Evolutionary conservation across 148 eudicot genomes (phyloP).

Genomic region (Dianthus caryophyllus): DNA sequence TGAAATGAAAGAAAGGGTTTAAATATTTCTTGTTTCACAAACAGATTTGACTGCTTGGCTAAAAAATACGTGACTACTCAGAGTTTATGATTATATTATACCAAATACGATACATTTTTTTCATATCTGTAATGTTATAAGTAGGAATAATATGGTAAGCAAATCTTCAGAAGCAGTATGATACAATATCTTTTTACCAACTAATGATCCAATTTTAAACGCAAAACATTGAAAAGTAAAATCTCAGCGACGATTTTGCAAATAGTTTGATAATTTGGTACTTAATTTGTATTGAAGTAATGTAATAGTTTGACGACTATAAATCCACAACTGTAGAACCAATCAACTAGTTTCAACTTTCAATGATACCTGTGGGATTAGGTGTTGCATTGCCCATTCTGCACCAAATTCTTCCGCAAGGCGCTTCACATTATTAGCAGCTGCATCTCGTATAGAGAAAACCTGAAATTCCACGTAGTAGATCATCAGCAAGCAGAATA

Average conservation of each 20-base stretch:
- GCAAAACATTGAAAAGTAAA: background rate
- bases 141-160: background rate
- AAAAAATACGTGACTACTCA: no score
- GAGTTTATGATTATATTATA: no score
- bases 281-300: no score
- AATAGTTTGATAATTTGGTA: no score
- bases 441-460: constrained; percentile 91
- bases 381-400: constrained; percentile 99
- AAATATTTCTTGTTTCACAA: no score
- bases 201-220: background rate
- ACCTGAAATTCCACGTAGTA: constrained; percentile 45
- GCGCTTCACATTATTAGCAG: constrained; percentile 92
- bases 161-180: background rate
- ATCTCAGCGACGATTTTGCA: no score
- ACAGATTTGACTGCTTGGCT: no score
- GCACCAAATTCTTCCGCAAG: constrained; percentile 99
- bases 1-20: no score
- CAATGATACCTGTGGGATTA: constrained; percentile 72
- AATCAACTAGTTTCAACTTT: background rate
- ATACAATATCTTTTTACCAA: background rate
- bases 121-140: background rate
- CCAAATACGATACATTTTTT: background rate
- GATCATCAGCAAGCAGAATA: constrained; percentile 5
- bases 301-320: background rate
- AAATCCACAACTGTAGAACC: background rate